Percentiles rank a stretch among this genome's conserved stretches.
Evolutionary conservation across 768 basidiomycete species (phyloP).

Genomic region (Calocera cornea): DNA sequence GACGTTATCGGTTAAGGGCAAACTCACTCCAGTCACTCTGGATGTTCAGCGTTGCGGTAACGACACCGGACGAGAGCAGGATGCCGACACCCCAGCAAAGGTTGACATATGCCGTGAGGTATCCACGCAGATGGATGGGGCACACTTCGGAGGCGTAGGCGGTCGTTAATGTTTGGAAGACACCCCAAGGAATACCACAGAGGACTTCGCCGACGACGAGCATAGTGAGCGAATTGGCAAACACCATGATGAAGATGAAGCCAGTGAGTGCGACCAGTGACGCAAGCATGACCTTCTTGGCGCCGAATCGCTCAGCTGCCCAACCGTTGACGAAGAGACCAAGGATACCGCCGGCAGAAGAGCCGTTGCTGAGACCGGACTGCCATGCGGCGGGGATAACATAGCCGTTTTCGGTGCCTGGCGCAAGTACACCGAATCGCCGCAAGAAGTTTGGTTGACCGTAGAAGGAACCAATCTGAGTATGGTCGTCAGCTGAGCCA

Average conservation of each 20-base stretch:
- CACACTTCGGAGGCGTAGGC: slow-evolving; percentile 26
- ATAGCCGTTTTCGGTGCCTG: slow-evolving; percentile 18
- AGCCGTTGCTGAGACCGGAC: slow-evolving; percentile 26
- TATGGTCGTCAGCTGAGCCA: neutral
- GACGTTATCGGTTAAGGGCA: no score
- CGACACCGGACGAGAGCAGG: slow-evolving; percentile 18
- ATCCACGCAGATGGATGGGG: slow-evolving; percentile 22
- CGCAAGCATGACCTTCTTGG: slow-evolving; percentile 22
- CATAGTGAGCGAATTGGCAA: slow-evolving; percentile 16
- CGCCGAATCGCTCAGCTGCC: slow-evolving; percentile 25
- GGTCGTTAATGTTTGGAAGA: slow-evolving; percentile 23
- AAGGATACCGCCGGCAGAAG: slow-evolving; percentile 22
- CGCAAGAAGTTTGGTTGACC: slow-evolving; percentile 10
- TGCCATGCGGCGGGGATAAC: slow-evolving; percentile 29
- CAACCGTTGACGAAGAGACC: slow-evolving; percentile 26
- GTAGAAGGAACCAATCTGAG: slow-evolving; percentile 10
- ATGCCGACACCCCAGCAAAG: slow-evolving; percentile 25
- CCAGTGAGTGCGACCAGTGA: slow-evolving; percentile 15
- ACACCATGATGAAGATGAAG: slow-evolving; percentile 20
- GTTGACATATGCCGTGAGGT: slow-evolving; percentile 23
- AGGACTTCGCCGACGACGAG: slow-evolving; percentile 18
- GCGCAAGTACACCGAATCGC: slow-evolving; percentile 6
- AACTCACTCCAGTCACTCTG: slow-evolving; percentile 17
- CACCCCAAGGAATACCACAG: slow-evolving; percentile 25
- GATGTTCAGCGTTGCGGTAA: slow-evolving; percentile 15